phyloP scores from a whole-genome alignment of 176 grass and related monocot species.

The Cenchrus purpureus region DNA sequence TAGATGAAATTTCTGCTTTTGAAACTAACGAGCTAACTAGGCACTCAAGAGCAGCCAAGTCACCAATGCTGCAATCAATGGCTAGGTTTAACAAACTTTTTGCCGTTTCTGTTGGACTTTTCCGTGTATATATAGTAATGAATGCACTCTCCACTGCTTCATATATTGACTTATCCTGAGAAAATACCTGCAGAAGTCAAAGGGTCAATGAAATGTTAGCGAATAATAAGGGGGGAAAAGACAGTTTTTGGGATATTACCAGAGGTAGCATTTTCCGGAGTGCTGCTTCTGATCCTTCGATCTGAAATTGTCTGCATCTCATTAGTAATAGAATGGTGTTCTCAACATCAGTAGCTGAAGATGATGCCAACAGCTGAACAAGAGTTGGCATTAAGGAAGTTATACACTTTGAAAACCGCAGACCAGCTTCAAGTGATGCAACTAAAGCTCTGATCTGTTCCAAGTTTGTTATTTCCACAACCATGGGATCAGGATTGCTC shows the following conservation, averaged over 20 bases:
- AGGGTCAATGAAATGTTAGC: constrained; percentile 18
- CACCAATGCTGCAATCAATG: constrained; percentile 79
- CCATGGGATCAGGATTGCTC: constrained; percentile 40
- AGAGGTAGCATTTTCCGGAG: constrained; percentile 91
- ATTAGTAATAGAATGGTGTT: constrained; percentile 91
- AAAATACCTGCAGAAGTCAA: constrained; percentile 76
- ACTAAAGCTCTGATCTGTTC: constrained; percentile 95
- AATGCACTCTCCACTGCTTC: constrained; percentile 97
- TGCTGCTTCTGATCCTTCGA: constrained; percentile 90
- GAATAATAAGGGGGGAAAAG: constrained; percentile 27
- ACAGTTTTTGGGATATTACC: constrained; percentile 53
- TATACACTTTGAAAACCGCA: constrained; percentile 80
- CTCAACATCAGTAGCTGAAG: constrained; percentile 93
- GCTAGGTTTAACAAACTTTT: constrained; percentile 76
- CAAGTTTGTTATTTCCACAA: constrained; percentile 83
- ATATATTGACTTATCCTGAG: constrained; percentile 96
- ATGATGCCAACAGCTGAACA: constrained; percentile 81
- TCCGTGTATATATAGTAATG: constrained; percentile 80
- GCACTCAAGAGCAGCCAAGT: constrained; percentile 84
- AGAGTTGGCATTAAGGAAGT: constrained; percentile 88
- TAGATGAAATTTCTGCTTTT: constrained; percentile 84
- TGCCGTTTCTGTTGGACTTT: constrained; percentile 80
- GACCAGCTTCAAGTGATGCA: constrained; percentile 93
- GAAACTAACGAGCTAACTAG: constrained; percentile 80
- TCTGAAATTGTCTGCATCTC: constrained; percentile 98